phyloP scores from a whole-genome alignment of 805 yeast species.

The Wickerhamiella kazuoi region DNA sequence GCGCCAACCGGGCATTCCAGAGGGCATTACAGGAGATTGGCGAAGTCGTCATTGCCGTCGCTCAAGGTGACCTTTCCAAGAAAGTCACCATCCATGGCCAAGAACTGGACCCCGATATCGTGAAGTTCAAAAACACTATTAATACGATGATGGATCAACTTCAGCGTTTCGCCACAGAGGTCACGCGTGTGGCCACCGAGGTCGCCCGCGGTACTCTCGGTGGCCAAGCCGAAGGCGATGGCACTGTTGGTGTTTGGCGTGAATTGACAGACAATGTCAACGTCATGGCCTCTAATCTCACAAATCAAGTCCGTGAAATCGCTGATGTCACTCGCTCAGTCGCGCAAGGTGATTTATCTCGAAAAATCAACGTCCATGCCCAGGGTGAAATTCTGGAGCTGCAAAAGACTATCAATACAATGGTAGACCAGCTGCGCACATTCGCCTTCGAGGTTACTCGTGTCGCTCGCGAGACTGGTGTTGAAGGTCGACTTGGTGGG shows the following conservation, averaged over 20 bases:
- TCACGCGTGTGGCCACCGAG: conserved; percentile 71
- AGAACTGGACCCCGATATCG: conserved; percentile 62
- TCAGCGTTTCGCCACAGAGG: conserved; percentile 65
- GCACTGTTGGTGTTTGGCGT: conserved; percentile 81
- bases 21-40: conserved; percentile 65
- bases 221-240: conserved; percentile 71
- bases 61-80: conserved; percentile 72
- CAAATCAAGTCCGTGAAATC: conserved; percentile 77
- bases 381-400: conserved; percentile 77
- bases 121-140: conserved; percentile 62
- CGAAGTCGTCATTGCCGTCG: conserved; percentile 72
- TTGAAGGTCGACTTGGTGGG: conserved; percentile 75
- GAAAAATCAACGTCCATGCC: conserved; percentile 77
- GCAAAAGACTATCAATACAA: conserved; percentile 72
- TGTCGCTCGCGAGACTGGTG: conserved; percentile 81
- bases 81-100: conserved; percentile 57
- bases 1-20: conserved; percentile 49
- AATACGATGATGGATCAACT: conserved; percentile 81
- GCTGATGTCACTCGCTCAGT: conserved; percentile 83
- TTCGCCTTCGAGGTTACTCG: conserved; percentile 76
- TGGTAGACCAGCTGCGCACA: conserved; percentile 71
- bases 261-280: conserved; percentile 73
- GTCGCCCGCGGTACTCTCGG: conserved; percentile 83
- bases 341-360: conserved; percentile 67
- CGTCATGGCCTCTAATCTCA: conserved; percentile 75